Conservation (phyloP, 768 basidiomycete genomes). For the Boletus subparvulus region DNA sequence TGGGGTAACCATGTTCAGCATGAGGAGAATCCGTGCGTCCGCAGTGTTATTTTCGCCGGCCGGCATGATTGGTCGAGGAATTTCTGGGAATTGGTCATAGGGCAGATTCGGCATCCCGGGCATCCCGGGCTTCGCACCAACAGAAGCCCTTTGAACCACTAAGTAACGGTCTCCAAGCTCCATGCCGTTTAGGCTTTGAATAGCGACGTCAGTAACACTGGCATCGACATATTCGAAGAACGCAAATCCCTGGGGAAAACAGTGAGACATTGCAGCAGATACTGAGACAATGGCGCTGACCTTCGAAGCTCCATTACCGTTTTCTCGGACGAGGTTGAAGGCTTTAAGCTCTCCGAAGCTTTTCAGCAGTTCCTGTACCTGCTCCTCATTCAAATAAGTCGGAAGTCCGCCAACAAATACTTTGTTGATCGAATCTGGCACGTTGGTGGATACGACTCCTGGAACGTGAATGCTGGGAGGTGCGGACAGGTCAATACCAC, state of each 20-base stretch:
- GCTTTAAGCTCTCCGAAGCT: slow-evolving; percentile 97
- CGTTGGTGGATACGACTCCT: slow-evolving; percentile 94
- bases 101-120: slow-evolving; percentile 63
- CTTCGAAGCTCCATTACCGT: slow-evolving; percentile 85
- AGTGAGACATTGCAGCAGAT: not conserved
- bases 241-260: slow-evolving; percentile 78
- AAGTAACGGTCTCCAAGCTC: slow-evolving; percentile 93
- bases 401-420: slow-evolving; percentile 96
- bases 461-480: slow-evolving; percentile 78
- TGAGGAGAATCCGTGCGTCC: slow-evolving; percentile 84
- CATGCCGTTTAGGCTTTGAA: slow-evolving; percentile 96
- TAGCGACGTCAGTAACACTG: slow-evolving; percentile 89
- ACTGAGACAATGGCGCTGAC: slow-evolving; percentile 38
- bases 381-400: slow-evolving; percentile 94
- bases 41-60: slow-evolving; percentile 62
- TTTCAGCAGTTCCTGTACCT: slow-evolving; percentile 96
- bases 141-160: slow-evolving; percentile 94
- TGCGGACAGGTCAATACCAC: slow-evolving; percentile 65
- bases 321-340: slow-evolving; percentile 97
- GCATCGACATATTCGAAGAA: slow-evolving; percentile 98
- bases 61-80: slow-evolving; percentile 86
- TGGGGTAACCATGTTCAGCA: slow-evolving; percentile 97
- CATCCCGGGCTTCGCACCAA: slow-evolving; percentile 80
- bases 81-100: slow-evolving; percentile 78
- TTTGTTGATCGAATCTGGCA: slow-evolving; percentile 97